Evolutionary conservation across 2,329 filamentous ascomycete species (phyloP), one percentile per base, ranked within the genome.

Genomic region (Gliomastix tumulicola): DNA sequence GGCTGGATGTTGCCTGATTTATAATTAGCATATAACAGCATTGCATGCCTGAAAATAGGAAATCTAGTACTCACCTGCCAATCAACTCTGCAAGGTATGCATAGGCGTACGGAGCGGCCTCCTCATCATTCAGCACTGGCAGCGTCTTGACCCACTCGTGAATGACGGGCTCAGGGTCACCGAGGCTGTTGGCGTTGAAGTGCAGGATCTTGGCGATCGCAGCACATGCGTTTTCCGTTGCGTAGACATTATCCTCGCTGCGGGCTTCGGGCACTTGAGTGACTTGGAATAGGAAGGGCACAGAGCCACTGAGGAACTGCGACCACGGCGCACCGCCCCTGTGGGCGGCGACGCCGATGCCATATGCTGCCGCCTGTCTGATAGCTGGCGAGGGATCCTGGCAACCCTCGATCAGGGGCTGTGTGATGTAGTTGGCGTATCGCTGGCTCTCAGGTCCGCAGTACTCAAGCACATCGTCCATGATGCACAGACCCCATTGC

Each of bases 401-500:
- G 68, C 95, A 87, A 31, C 92, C 92, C 41, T 85, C 79, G 32
- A 94, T 73, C 27, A 98, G 75, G 10, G 92, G 89, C 50, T 88
- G 80, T 39, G 89, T 80, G 50, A 98, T 95, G 53, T 89, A 82
- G 48, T 82, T 77, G 53, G 83, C 82, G 57, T 94, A 98, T 46
- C 82, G 79, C 69, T 84, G 90, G 50, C 87, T 94, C 49, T 94
- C 82, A 1, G 82, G 75, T 1, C 90, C 89, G 56, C 89, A 97
- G 68, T 97, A 98, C 59, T 98, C 92, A 23, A 98, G 75, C 23
- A 98, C 90, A 57, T 98, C 92, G 54, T 98, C 92, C 71, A 96
- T 88, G 49, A 98, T 96, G 68, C 92, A 98, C 37, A 98, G 75
- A n/a, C 88, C 90, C 92, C 92, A 98, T 58, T 98, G 92, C 38